Base-by-base conservation (phyloP, 225 moss, liverwort and hornwort genomes). In the Bryoerythrophyllum caledonicum region DNA sequence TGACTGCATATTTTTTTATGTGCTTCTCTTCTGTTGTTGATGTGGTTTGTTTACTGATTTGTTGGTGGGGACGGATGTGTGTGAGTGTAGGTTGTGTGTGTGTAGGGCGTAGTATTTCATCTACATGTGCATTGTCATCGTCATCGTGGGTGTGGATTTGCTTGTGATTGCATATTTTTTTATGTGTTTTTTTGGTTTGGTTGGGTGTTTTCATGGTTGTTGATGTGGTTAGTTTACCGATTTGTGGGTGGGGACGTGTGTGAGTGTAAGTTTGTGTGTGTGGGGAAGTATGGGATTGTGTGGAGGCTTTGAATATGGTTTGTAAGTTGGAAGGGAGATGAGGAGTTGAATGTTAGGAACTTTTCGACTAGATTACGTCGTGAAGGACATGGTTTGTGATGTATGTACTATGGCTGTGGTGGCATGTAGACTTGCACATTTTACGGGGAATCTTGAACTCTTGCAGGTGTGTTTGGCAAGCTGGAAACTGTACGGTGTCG, bases 401-500 rank as follows among this genome's bases (percentile, higher is more conserved):
- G 52, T 67, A 20, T 49, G 49, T 30, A 49, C 35, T 55, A 21
- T 7, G 21, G 35, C 37, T 69, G 69, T 52, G 21, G 8, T 24
- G 35, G 15, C 69, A 54, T 34, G 54, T 23, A 37, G 54, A 15
- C 23, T 68, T 68, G 52, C 52, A 35, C 68, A 53, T 12, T 34
- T 69, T 69, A 34, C 51, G n/a, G 15, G n/a, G 54, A 34, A 54
- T 69, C 54, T 35, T 35, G 53, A 35, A 53, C 34, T 14, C 34
- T 68, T 68, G 53, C 35, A 35, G 69, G 54, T 54, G 54, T 54
- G 54, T 54, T 69, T 35, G 53, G 23, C 34, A 14, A 23, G 69
- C 15, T 1, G 14, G 23, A 16, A 54, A 34, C n/a, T 0, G 34
- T 52, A 54, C 14, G 20, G 6, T 68, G 53, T 21, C 69, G 15